phyloP scores from a whole-genome alignment of 2,329 filamentous ascomycete genomes.

The Bipolaris zeicola region DNA sequence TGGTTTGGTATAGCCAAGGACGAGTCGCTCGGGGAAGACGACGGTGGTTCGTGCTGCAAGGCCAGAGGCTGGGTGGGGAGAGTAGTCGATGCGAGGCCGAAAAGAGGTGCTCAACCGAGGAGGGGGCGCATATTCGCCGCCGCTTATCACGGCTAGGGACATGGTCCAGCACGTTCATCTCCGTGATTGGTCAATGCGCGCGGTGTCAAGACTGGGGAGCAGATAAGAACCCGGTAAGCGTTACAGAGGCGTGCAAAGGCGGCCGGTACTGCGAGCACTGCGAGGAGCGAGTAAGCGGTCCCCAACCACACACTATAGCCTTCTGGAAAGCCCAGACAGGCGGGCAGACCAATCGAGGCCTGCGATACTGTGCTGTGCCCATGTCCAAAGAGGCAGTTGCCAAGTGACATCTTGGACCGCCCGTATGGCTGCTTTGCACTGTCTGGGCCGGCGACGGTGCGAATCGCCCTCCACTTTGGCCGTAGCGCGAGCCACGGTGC shows the following conservation, averaged over 20 bases:
- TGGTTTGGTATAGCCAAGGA: conserved; percentile 3
- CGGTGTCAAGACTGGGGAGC: conserved; percentile 33
- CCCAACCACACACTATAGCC: conserved; percentile 16
- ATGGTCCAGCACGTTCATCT: conserved; percentile 18
- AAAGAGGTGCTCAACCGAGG: conserved; percentile 43
- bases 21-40: conserved; percentile 31
- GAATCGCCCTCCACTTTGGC: conserved; percentile 30
- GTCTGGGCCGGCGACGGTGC: conserved; percentile 36
- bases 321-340: conserved; percentile 36
- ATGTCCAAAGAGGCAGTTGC: conserved; percentile 45
- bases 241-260: conserved; percentile 30
- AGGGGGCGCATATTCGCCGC: conserved; percentile 44
- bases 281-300: conserved; percentile 30
- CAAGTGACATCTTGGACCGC: conserved; percentile 31
- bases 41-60: conserved; percentile 30
- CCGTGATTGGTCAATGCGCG: conserved; percentile 23
- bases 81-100: conserved; percentile 39
- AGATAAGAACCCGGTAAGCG: conserved; percentile 40
- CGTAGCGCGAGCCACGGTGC: conserved; percentile 34
- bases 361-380: conserved; percentile 20
- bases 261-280: conserved; percentile 16
- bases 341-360: conserved; percentile 37
- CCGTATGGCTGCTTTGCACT: conserved; percentile 24
- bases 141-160: conserved; percentile 40
- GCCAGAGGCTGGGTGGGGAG: conserved; percentile 28